Conservation (phyloP, 106 monocot species). For the Dendrobium officinale region DNA sequence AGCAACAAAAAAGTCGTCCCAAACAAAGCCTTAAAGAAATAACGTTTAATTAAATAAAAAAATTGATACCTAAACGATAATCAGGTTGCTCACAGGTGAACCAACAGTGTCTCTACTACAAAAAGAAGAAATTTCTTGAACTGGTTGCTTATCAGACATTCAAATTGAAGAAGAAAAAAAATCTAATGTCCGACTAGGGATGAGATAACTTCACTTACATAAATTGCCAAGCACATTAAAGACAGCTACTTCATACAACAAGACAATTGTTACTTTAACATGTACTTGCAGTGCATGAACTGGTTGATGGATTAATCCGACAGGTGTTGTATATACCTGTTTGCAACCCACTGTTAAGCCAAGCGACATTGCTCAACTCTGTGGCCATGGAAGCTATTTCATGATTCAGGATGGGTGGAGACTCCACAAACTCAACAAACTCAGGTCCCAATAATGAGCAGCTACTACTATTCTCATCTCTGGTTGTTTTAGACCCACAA, state of each 20-base stretch:
- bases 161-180: no score
- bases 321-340: conserved; percentile 17
- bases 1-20: no score
- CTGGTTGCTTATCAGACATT: no score
- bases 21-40: no score
- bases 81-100: no score
- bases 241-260: neutral
- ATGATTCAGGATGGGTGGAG: conserved; percentile 43
- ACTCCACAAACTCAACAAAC: conserved; percentile 70
- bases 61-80: no score
- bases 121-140: no score
- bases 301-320: conserved; percentile 9
- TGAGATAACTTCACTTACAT: no score
- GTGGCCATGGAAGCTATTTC: conserved; percentile 57
- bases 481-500: conserved; percentile 26
- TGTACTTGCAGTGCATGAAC: conserved; percentile 7
- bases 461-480: neutral
- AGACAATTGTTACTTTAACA: neutral
- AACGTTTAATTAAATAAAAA: no score
- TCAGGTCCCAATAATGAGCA: conserved; percentile 76
- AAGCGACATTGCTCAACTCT: conserved; percentile 79
- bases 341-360: conserved; percentile 79
- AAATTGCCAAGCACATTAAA: no score
- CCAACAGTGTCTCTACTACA: no score
- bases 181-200: no score